Evolutionary conservation across 768 basidiomycete species (phyloP), one percentile per base, ranked within the genome.

Genomic region (Amanita exitialis): DNA sequence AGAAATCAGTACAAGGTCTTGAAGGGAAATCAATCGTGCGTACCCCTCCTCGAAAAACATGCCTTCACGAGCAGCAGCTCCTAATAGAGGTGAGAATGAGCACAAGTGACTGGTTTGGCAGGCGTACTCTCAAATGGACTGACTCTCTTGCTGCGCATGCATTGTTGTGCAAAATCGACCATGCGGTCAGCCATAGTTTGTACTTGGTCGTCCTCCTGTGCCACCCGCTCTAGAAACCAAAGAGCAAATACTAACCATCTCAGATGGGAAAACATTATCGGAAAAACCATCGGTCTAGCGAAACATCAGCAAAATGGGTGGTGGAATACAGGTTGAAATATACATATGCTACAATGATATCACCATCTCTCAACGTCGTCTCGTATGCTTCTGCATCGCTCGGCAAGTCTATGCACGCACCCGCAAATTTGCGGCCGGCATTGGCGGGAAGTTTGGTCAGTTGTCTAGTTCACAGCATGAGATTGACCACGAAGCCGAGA

Each of bases 71-170:
- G 78, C 76, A 15, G 87, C 85, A 28, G 82, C 78, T 53, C 73
- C 80, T 86, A 54, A 38, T 37, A 23, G 54, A 54, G 36, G 42
- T 43, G 32, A 52, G 30, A 49, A 36, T 50, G 32, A 41, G 10
- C 21, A 55, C 34, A 12, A n/a, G 34, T 21, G 6, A 51, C 36
- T 16, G n/a, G 39, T 32, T 46, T 38, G 25, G 7, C 10, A 20
- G 21, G 6, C 81, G 59, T 61, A 78, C 84, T 76, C 65, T 87
- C 80, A 57, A 90, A 91, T 1, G 89, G 89, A 62, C 82, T 86
- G 27, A 77, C 71, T 57, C 82, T 69, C 54, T 74, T 76, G 59
- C 78, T 81, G 53, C 66, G 68, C 89, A 91, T 90, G 61, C 84
- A 87, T 23, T 69, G 64, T 53, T 71, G 73, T 2, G 89, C 77